Evolutionary conservation across 495 filamentous ascomycete genomes (phyloP), one percentile per base, ranked within the genome.

Genomic region (Durotheca rogersii): DNA sequence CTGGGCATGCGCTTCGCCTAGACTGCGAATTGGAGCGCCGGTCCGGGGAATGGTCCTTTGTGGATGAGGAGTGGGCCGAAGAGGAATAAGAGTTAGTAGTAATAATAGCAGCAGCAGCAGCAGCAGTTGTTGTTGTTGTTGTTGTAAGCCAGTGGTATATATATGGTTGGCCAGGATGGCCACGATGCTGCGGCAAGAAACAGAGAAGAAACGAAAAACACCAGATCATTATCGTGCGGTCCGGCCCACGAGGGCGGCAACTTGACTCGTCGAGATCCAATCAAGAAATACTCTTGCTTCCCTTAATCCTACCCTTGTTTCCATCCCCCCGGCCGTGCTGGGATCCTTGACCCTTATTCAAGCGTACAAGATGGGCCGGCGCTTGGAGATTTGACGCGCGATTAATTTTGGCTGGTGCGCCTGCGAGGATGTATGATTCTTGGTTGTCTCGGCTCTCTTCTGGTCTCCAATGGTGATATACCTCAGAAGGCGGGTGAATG

Each of bases 341-440:
- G 50, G 49, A 58, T 47, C 56, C 41, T 54, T 33, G 41, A 51
- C 46, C 30, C 42, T 59, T 53, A 47, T 59, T 47, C 47, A 45
- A 49, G 58, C 43, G 55, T 49, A 60, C 51, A 54, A 47, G 53
- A 50, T 53, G 39, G 33, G 15, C 56, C 52, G 56, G 65, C 65
- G 65, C 65, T 67, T 66, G 65, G 52, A 36, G 53, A 64, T 67
- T 72, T 72, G 57, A 73, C 71, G 71, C 71, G 71, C 71, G 70
- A 73, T 73, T 73, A 72, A 65, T 51, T 38, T 37, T 48, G 27
- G 23, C 29, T 10, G 38, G 58, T 69, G 66, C 66, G 68, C 67
- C 65, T 69, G 67, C 61, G 59, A 60, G 64, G 52, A 65, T 56
- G 42, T 51, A 61, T 36, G 16, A 50, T 39, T 25, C 42, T 43